phyloP scores from a whole-genome alignment of 345 rosid species.

The Capsella bursapastoris region DNA sequence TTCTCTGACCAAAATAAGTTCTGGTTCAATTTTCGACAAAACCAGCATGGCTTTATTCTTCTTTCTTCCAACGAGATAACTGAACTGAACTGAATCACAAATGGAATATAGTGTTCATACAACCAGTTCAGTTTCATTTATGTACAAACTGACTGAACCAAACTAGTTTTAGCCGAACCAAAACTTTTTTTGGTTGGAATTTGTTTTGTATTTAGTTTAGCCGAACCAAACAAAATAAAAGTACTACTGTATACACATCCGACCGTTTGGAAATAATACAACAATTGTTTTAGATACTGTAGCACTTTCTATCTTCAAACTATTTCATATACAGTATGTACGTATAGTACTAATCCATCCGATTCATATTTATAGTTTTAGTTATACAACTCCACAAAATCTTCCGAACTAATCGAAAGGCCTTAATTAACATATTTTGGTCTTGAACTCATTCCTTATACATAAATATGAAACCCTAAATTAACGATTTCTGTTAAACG shows the following conservation, averaged over 20 bases:
- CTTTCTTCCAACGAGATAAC: not conserved
- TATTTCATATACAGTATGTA: too few relatives aligned
- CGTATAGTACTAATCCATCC: too few relatives aligned
- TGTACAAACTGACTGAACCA: conserved; percentile 13
- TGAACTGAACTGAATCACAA: conserved; percentile 17
- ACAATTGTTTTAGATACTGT: not conserved
- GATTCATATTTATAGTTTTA: too few relatives aligned
- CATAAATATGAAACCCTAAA: too few relatives aligned
- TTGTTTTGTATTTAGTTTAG: not conserved
- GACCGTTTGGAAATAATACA: not conserved
- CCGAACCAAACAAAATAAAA: too few relatives aligned
- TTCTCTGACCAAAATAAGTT: conserved; percentile 29
- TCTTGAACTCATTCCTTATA: too few relatives aligned
- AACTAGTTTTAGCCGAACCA: not conserved
- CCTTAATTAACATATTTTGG: too few relatives aligned
- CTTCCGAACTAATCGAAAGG: too few relatives aligned
- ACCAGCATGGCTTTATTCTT: conserved; percentile 5
- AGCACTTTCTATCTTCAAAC: too few relatives aligned
- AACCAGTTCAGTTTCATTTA: conserved; percentile 27
- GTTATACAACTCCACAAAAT: too few relatives aligned
- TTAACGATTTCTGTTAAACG: too few relatives aligned
- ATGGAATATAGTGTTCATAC: not conserved
- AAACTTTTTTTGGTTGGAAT: not conserved
- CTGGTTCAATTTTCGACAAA: conserved; percentile 36
- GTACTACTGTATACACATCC: not conserved